Evolutionary conservation across 352 stramenopile genomes (phyloP), one percentile per base, ranked within the genome.

Genomic region (Phytophthora quininea): DNA sequence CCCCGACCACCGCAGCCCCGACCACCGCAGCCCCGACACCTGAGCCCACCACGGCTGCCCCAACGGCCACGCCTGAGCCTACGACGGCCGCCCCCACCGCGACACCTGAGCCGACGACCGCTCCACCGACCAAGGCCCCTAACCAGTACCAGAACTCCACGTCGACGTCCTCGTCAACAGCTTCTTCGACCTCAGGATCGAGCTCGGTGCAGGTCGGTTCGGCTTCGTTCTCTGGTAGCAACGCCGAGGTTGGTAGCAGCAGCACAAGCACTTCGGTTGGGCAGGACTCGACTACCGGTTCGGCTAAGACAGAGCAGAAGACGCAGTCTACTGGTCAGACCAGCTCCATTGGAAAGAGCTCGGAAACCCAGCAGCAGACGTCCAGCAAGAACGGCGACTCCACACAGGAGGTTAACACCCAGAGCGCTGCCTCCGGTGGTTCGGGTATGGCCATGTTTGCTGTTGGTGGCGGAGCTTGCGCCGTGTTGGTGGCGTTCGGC

Each of bases 401-500:
- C 32, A 71, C 72, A 9, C 64, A 75, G 19, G 49, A 77, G 37
- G 71, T 69, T 45, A 92, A 84, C 67, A 84, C 66, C 19, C 79
- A 90, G 69, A 78, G 59, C 43, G 14, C 5, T 7, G 12, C 14
- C 24, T 40, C 24, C 32, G 54, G 45, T 35, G 52, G 49, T 27
- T 24, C 30, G 35, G 66, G 73, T 1, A 45, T 60, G 3, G 70
- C 70, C 30, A 72, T 69, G 8, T 31, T 79, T 12, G 71, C 81
- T 12, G 57, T 86, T 14, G 68, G 58, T 8, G 50, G 63, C 31
- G 76, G 71, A 45, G 77, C 66, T 31, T 82, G 70, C 27, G 76
- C 69, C 5, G 78, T 85, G 27, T 42, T 85, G 48, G 74, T 76
- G n/a, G 84, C 84, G 1, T 89, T 89, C 54, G 84, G 77, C 29